Percentiles rank a stretch among this genome's conserved stretches.
Conservation (phyloP, 352 stramenopile species). For the Thraustochytrium sp. region DNA sequence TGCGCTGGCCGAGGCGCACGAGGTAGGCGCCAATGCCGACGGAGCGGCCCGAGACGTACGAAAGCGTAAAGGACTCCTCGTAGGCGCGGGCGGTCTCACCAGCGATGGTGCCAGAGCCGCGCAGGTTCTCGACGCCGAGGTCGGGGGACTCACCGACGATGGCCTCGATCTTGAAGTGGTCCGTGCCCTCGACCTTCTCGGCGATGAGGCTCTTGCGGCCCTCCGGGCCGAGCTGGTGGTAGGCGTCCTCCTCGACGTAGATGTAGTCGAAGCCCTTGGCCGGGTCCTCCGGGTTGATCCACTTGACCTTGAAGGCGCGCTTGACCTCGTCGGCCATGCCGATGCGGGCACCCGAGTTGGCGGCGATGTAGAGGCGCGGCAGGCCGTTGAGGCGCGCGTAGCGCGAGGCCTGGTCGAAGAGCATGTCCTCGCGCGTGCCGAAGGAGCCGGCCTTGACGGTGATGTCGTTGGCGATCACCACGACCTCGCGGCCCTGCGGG, state of each 20-base stretch:
- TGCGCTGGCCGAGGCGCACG: slow-evolving; percentile 96
- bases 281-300: slow-evolving; percentile 90
- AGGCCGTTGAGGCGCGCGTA: slow-evolving; percentile 83
- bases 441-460: slow-evolving; percentile 98
- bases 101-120: slow-evolving; percentile 96
- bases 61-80: slow-evolving; percentile 98
- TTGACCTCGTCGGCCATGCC: slow-evolving; percentile 97
- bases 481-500: slow-evolving; percentile 82
- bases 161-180: slow-evolving; percentile 88
- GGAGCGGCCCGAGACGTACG: slow-evolving; percentile 95
- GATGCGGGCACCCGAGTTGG: slow-evolving; percentile 97
- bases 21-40: slow-evolving; percentile 99
- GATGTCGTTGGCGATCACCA: slow-evolving; percentile 99
- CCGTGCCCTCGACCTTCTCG: slow-evolving; percentile 63
- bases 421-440: slow-evolving; percentile 94
- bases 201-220: slow-evolving; percentile 60
- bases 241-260: slow-evolving; percentile 90
- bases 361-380: slow-evolving; percentile 95
- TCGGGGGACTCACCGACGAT: slow-evolving; percentile 96
- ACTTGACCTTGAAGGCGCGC: slow-evolving; percentile 88
- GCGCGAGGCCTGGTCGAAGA: slow-evolving; percentile 96
- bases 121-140: slow-evolving; percentile 98
- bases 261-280: slow-evolving; percentile 97
- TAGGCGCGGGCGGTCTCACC: slow-evolving; percentile 97
- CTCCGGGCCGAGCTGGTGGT: slow-evolving; percentile 79